phyloP scores from a whole-genome alignment of 805 yeast genomes.

The Starmera amethionina region DNA sequence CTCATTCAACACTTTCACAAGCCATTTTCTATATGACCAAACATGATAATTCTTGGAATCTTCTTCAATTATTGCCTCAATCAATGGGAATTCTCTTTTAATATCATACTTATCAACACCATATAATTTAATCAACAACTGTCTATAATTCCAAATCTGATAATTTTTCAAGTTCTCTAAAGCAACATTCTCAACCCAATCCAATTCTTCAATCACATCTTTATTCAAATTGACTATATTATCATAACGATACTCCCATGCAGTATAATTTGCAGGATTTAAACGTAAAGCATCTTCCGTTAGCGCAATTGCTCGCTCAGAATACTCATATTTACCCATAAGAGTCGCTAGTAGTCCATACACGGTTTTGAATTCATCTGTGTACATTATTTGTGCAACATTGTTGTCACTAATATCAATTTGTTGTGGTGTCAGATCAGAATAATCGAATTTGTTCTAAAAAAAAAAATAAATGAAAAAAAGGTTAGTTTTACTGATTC shows the following conservation, averaged over 20 bases:
- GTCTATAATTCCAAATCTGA: constrained; percentile 95
- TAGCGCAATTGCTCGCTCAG: constrained; percentile 61
- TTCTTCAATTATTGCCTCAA: constrained; percentile 57
- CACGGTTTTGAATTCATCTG: constrained; percentile 54
- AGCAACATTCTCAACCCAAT: constrained; percentile 74
- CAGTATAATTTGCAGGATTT: constrained; percentile 87
- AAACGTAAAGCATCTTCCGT: constrained; percentile 53
- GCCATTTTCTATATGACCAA: constrained; percentile 90
- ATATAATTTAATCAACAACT: constrained; percentile 38
- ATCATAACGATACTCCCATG: constrained; percentile 66
- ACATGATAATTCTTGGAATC: constrained; percentile 93
- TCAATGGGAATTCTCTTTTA: constrained; percentile 54
- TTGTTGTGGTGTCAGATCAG: too few species aligned
- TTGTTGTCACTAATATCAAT: constrained; percentile 23
- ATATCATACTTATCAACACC: constrained; percentile 26
- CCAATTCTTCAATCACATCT: constrained; percentile 43
- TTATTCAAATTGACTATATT: constrained; percentile 32
- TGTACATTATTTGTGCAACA: constrained; percentile 59
- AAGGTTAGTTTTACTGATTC: too few species aligned
- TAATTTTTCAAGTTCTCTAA: constrained; percentile 79
- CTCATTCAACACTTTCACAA: constrained; percentile 45
- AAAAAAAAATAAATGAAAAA: too few species aligned
- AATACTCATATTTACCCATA: constrained; percentile 47
- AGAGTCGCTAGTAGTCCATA: constrained; percentile 56
- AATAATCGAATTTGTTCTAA: too few species aligned